phyloP scores from a whole-genome alignment of 306 rosid species.

The Argentina anserina region DNA sequence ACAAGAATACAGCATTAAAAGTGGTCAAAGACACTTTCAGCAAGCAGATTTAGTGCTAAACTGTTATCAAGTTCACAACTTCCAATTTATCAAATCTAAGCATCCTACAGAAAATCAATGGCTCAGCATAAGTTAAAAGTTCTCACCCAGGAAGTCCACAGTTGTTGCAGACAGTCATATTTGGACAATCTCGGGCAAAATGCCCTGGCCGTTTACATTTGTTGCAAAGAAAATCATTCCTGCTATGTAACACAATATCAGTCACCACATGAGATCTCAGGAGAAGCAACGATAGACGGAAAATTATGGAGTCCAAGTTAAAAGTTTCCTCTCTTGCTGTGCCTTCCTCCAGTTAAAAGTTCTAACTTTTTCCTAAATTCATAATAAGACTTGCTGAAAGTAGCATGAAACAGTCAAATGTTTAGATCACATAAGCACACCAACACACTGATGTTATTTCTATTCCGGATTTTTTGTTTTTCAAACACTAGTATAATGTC shows the following conservation, averaged over 20 bases:
- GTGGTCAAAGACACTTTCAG: neutral
- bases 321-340: neutral
- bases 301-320: neutral
- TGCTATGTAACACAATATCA: neutral
- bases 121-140: neutral
- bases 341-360: neutral
- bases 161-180: constrained; percentile 27
- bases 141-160: constrained; percentile 32
- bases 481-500: neutral
- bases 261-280: neutral
- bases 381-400: neutral
- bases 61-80: neutral
- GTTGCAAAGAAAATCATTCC: constrained; percentile 26
- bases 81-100: neutral
- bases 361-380: neutral
- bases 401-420: too few species aligned
- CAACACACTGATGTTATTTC: neutral
- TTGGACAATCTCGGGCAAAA: constrained; percentile 25
- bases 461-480: neutral
- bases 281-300: neutral
- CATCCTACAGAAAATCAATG: neutral
- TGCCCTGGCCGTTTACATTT: constrained; percentile 31
- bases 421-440: neutral
- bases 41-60: neutral
- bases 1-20: neutral